Percentiles rank a stretch among this genome's conserved stretches.
Evolutionary conservation across 305 asterid species (phyloP).

Genomic region (Solanum chacoense): DNA sequence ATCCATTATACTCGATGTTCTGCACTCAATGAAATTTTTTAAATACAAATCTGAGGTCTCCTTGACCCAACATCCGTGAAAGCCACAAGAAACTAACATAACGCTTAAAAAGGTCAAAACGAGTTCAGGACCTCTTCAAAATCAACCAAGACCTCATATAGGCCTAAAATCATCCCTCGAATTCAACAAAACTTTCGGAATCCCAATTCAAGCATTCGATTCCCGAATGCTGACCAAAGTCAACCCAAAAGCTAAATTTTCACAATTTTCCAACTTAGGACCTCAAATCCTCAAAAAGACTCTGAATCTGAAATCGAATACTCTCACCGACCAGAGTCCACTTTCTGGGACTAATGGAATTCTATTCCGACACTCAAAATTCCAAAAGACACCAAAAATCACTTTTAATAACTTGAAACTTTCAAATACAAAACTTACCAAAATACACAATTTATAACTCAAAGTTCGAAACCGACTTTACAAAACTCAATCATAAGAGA

Average conservation of each 20-base stretch:
- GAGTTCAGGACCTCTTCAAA: neutral
- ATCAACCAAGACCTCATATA: neutral
- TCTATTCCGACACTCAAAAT: neutral
- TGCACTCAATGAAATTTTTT: too few relatives aligned
- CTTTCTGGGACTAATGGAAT: neutral
- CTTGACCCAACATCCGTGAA: neutral
- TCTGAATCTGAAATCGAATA: too few relatives aligned
- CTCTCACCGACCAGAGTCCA: neutral
- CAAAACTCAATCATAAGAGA: neutral
- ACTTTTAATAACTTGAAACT: neutral
- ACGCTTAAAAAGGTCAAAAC: neutral
- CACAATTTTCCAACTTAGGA: neutral
- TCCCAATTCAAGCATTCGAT: neutral
- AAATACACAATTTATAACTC: neutral
- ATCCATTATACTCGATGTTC: too few relatives aligned
- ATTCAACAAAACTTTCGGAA: neutral
- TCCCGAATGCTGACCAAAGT: neutral
- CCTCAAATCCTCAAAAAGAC: neutral
- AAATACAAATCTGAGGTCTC: neutral
- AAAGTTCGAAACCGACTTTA: neutral
- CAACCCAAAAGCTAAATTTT: neutral
- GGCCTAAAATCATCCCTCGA: neutral
- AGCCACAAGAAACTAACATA: neutral
- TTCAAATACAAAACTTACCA: neutral
- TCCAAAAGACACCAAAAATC: neutral